These are phyloP conservation scores for Maudiozyma turicensis DNA, from an alignment of 805 yeast genomes.

Conservation along the genomic window DNA sequence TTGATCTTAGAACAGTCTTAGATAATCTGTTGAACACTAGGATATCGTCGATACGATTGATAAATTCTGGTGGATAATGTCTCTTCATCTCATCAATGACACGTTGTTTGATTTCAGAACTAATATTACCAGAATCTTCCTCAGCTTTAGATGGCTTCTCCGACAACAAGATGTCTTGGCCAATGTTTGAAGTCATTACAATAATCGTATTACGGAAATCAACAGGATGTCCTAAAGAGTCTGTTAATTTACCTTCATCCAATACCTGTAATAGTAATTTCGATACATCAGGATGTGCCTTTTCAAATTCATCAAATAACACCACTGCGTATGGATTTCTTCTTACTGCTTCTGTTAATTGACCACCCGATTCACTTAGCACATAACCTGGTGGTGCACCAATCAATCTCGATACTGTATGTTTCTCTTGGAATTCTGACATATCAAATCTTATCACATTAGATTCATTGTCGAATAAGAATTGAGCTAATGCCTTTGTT, in stretches of 20 bases:
- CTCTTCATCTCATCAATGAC: constrained; percentile 62
- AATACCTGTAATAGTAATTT: constrained; percentile 83
- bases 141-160: constrained; percentile 48
- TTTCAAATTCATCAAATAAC: constrained; percentile 91
- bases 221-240: constrained; percentile 87
- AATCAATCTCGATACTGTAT: constrained; percentile 78
- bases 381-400: constrained; percentile 99
- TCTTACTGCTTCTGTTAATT: constrained; percentile 90
- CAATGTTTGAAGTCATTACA: constrained; percentile 94
- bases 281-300: constrained; percentile 93
- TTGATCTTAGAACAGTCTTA: constrained; percentile 59
- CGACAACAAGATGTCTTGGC: constrained; percentile 75
- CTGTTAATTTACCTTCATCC: constrained; percentile 92
- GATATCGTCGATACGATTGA: constrained; percentile 91
- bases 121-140: constrained; percentile 41
- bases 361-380: constrained; percentile 89
- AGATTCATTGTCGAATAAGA: constrained; percentile 78
- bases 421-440: constrained; percentile 97
- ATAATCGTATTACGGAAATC: constrained; percentile 92
- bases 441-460: constrained; percentile 89
- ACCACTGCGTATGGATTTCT: constrained; percentile 92
- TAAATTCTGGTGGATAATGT: constrained; percentile 87
- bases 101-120: constrained; percentile 40
- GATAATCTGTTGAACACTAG: constrained; percentile 86
- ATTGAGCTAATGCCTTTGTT: constrained; percentile 86